Evolutionary conservation across 2,329 filamentous ascomycete genomes (phyloP), one percentile per base, ranked within the genome.

Genomic region (Aspergillus persii): DNA sequence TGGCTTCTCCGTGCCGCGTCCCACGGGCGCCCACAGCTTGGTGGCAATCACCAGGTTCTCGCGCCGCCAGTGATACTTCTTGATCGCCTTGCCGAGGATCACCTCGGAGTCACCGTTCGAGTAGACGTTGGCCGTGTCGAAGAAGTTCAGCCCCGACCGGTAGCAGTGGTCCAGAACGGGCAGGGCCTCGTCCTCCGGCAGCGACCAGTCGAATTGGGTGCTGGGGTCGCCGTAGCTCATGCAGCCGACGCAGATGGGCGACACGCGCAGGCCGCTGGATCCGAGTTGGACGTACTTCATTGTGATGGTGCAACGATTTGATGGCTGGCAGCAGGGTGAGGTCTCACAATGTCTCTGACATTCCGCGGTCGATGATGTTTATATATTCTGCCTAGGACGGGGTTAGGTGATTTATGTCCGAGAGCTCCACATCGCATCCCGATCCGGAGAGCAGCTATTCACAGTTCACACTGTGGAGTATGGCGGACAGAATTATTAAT

Each of bases 31-130:
- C 66, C 68, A 82, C 63, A 81, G 82, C 69, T 88, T 88, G 23
- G 83, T 83, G 52, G 86, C 73, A 54, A 89, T 81, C 55, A 86
- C 79, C 5, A 88, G 71, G 63, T 83, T 85, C 36, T 84, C 74
- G 11, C 85, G 80, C 0, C 82, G 82, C 49, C 87, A 81, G 36
- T 80, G 74, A 72, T 82, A 86, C 62, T 86, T 80, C 68, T 85
- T 83, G 68, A 88, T 82, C 0, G 84, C 84, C 65, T 85, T 85
- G 59, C 81, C 83, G 3, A 73, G 66, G 29, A 86, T 81, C 50
- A 77, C 73, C 68, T 86, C 83, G 2, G 80, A 84, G 0, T 73
- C 72, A 18, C 84, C 84, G 58, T 84, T 85, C 54, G 81, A 84
- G 71, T 87, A 87, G 2, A 69, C 77, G 59, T 84, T 70, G 33